phyloP scores from a whole-genome alignment of 306 rosid species.

The Amphicarpaea edgeworthii region DNA sequence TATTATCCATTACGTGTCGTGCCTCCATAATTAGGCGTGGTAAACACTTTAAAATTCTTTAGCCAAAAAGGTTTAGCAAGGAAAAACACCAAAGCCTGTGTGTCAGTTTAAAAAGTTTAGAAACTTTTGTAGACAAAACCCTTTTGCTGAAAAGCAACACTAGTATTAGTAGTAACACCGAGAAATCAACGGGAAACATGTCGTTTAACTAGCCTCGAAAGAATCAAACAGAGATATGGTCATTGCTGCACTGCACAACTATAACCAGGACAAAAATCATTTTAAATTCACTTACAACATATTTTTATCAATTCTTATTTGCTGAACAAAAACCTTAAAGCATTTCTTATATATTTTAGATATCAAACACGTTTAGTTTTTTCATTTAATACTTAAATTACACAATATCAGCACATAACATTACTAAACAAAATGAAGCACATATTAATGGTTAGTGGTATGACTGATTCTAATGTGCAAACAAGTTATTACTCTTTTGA shows the following conservation, averaged over 20 bases:
- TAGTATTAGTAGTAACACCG: neutral
- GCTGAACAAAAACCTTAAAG: neutral
- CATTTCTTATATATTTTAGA: neutral
- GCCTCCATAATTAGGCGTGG: constrained; percentile 50
- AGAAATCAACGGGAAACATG: constrained; percentile 37
- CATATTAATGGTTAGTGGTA: constrained; percentile 23
- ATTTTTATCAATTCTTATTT: neutral
- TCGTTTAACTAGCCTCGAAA: constrained; percentile 30
- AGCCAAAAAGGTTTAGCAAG: constrained; percentile 42
- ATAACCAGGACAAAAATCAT: neutral
- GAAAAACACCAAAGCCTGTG: constrained; percentile 33
- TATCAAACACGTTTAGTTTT: neutral
- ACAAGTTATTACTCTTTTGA: neutral
- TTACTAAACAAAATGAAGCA: constrained; percentile 11
- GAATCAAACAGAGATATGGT: constrained; percentile 28
- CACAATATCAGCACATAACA: neutral
- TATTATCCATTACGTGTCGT: constrained; percentile 42
- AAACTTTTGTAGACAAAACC: constrained; percentile 49
- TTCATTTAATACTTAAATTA: neutral
- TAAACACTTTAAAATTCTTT: constrained; percentile 36
- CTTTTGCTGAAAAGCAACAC: constrained; percentile 35
- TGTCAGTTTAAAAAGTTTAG: constrained; percentile 61
- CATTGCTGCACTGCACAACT: neutral
- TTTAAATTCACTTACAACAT: neutral
- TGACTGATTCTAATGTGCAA: constrained; percentile 26